A percentile compares a stretch with the other conserved stretches of the same genome.
Evolutionary conservation across 2,329 filamentous ascomycete genomes (phyloP).

Genomic region (Zelopaecilomyces penicillatus): DNA sequence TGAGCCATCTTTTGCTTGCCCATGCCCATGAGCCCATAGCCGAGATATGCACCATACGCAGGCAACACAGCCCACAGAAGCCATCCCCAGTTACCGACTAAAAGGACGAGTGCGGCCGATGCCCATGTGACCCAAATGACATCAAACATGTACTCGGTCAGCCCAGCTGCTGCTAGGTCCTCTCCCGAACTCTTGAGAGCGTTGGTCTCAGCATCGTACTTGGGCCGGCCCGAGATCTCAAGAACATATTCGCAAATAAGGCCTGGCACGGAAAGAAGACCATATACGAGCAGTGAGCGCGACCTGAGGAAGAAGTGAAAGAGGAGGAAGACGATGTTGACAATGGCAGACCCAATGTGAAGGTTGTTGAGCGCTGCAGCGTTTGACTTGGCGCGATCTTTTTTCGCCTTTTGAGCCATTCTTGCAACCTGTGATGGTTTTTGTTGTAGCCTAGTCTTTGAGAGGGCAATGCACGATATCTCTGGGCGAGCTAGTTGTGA

Average conservation of each 20-base stretch:
- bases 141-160: constrained; percentile 99
- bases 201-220: constrained; percentile 53
- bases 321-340: constrained; percentile 69
- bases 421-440: too few relatives aligned
- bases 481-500: too few relatives aligned
- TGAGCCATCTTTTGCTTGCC: constrained; percentile 45
- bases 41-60: constrained; percentile 48
- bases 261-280: constrained; percentile 63
- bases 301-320: constrained; percentile 58
- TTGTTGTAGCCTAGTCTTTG: too few relatives aligned
- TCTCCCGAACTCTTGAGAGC: constrained; percentile 73
- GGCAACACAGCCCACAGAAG: constrained; percentile 47
- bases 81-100: constrained; percentile 74
- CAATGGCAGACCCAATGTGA: constrained; percentile 62
- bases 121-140: constrained; percentile 91
- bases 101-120: constrained; percentile 58
- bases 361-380: constrained; percentile 68
- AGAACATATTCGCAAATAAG: constrained; percentile 77
- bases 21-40: constrained; percentile 43
- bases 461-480: too few relatives aligned
- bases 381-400: constrained; percentile 69
- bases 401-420: constrained; percentile 58
- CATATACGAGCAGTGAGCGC: constrained; percentile 60
- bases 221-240: constrained; percentile 75
- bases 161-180: constrained; percentile 74